A percentile compares a stretch with the other conserved stretches of the same genome.
phyloP scores from a whole-genome alignment of 441 rosid species.

The Populus hybrid region DNA sequence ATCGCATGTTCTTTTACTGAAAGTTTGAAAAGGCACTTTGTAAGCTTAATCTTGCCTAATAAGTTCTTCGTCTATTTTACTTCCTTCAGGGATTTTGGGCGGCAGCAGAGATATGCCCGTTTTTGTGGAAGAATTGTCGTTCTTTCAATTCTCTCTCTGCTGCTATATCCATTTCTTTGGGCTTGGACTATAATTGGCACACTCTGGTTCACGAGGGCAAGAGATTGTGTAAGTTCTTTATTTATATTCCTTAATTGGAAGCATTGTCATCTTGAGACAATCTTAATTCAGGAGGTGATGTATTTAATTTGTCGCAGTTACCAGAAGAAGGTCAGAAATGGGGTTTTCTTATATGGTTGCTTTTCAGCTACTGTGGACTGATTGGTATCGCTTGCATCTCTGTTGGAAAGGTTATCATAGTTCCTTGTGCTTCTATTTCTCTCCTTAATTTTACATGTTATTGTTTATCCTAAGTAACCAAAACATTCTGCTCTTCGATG shows the following conservation, averaged over 20 bases:
- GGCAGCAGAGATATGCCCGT: slow-evolving; percentile 91
- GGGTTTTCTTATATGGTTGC: slow-evolving; percentile 96
- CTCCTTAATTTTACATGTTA: not conserved
- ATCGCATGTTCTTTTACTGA: not conserved
- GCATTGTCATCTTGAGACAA: slow-evolving; percentile 1
- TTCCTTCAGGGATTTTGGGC: slow-evolving; percentile 75
- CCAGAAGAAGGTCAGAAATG: slow-evolving; percentile 94
- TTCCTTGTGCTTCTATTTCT: not conserved
- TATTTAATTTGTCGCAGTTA: slow-evolving; percentile 46
- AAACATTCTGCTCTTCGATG: not conserved
- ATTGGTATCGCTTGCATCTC: slow-evolving; percentile 81
- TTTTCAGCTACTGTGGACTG: slow-evolving; percentile 94
- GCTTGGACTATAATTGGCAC: slow-evolving; percentile 98
- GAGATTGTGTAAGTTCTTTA: slow-evolving; percentile 62
- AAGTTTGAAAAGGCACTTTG: not conserved
- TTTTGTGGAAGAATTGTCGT: slow-evolving; percentile 91
- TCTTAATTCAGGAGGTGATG: slow-evolving; percentile 11
- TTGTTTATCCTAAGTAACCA: not conserved
- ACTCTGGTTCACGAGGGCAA: slow-evolving; percentile 68
- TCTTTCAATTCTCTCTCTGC: slow-evolving; percentile 66
- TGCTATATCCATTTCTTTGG: slow-evolving; percentile 95
- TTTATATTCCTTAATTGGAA: too few species aligned
- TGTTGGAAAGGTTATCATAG: slow-evolving; percentile 60
- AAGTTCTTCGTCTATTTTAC: not conserved
- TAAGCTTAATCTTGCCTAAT: not conserved